Evolutionary conservation across 1,139 yeast genomes (phyloP), one percentile per base, ranked within the genome.

Genomic region (Eremothecium sinecaudum): DNA sequence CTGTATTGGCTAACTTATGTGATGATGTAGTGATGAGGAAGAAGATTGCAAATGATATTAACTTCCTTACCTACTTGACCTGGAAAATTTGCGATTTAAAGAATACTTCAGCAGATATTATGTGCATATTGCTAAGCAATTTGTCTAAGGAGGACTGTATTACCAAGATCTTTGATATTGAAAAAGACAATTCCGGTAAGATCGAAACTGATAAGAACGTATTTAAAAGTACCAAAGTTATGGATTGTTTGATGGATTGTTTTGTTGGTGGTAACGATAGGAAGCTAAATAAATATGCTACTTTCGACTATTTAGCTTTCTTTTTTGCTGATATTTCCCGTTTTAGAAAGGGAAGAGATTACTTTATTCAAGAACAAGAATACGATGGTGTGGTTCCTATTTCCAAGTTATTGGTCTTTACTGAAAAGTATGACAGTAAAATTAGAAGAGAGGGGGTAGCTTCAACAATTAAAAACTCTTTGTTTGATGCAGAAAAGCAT

Each of bases 381-480:
- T 82, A 83, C 53, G 95, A 84, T 53, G 64, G 61, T n/a, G 79
- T 81, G 21, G 76, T 80, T 11, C 94, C 96, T 26, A 62, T 86
- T 28, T 72, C 87, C 15, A 83, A 86, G 54, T 59, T 90, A 21
- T 65, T 84, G 40, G 93, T 80, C 0, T 84, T 84, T 60, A 82
- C 94, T 2, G 93, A 82, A 51, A 75, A 77, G 49, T 76, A 76
- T 48, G 87, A 79, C 45, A 69, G 83, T 14, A 76, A 75, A 48
- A 73, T 75, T 22, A 75, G 97, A 63, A 72, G 97, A 58, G 87
- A 80, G 56, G 97, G 95, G 50, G 90, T 84, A 32, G 94, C 94
- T 1, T 80, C 94, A 2, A 82, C 95, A 4, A 81, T 90, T 46
- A 90, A 90, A 54, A 90, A 90, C 60, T 73, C 92, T 0, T 64